Base-by-base conservation (phyloP, 2,329 filamentous ascomycete genomes). In the Periconia digitata region DNA sequence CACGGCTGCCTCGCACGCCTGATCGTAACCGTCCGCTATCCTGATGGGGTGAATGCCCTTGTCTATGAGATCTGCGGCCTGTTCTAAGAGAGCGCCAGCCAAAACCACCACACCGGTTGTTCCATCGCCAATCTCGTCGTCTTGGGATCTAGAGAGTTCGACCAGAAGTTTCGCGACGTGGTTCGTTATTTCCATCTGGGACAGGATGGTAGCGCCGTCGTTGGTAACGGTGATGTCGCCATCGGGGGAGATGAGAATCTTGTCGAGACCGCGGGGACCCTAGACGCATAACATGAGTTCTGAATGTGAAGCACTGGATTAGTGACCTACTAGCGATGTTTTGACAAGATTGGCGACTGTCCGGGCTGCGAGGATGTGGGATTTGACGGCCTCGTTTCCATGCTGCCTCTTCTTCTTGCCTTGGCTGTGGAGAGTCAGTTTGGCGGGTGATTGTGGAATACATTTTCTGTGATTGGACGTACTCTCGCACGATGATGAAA, bases 211-310 rank as follows among this genome's bases (percentile, higher is more conserved):
- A 46, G 95, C 95, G 66, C 94, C 94, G 77, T 99, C 94, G 78
- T 99, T 99, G 61, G 94, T 99, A 54, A 99, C 91, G 54, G 94
- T 99, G 73, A 99, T 99, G 75, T 99, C 94, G 72, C 94, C 94
- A 72, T 99, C 94, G 53, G 94, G 89, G 43, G 94, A 99, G 66
- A 99, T 99, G 63, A 99, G 84, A 70, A 99, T 99, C 80, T 99
- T 99, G 80, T 99, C 94, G 69, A 99, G 85, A 56, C 94, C 94
- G 62, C 94, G 88, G 46, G 94, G 94, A 43, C 94, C 94, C 81
- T 83, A 56, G 18, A 42, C 22, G 46, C 22, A 20, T 43, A 44
- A 36, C 23, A 18, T 43, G 45, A 39, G 46, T 21, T 32, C 35
- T 23, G 52, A 65, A 22, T 65, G 54, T 42, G 17, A 27, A 20